A percentile compares a stretch with the other conserved stretches of the same genome.
Conservation (phyloP, 2,329 filamentous ascomycete genomes). For the Fusarium duplospermum region DNA sequence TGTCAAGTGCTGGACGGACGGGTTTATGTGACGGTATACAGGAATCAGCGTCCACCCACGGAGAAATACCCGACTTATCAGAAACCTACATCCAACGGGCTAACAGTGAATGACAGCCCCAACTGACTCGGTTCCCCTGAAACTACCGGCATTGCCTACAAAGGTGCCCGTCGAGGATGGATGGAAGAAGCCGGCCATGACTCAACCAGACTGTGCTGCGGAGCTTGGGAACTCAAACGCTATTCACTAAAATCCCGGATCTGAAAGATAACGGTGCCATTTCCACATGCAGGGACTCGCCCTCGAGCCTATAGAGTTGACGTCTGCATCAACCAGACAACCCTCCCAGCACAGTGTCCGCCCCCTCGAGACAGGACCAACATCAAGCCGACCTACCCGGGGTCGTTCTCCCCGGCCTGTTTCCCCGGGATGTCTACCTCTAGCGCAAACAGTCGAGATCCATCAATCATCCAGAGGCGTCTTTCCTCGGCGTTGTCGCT, state of each 20-base stretch:
- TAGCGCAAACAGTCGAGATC: neutral
- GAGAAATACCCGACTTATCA: neutral
- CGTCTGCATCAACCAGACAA: neutral
- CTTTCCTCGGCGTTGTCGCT: conserved; percentile 13
- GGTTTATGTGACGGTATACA: conserved; percentile 1
- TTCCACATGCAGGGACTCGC: neutral
- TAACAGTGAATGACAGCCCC: neutral
- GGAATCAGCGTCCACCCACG: neutral
- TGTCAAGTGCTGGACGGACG: conserved; percentile 2
- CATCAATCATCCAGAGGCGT: neutral
- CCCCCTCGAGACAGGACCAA: neutral
- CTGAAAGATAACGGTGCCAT: conserved; percentile 6
- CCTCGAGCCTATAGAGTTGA: neutral
- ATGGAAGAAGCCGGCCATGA: conserved; percentile 12
- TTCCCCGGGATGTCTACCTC: neutral
- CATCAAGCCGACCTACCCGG: neutral
- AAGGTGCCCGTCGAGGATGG: conserved; percentile 3
- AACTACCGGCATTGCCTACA: neutral
- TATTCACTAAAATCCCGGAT: neutral
- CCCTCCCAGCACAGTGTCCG: neutral
- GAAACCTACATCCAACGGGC: neutral
- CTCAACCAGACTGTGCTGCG: conserved; percentile 2
- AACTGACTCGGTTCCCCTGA: conserved; percentile 6
- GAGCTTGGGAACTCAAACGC: conserved; percentile 5
- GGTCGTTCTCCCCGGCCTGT: neutral